Conservation (phyloP, 192 early-diverging fungal species). For the Backusella mclennaniae region DNA sequence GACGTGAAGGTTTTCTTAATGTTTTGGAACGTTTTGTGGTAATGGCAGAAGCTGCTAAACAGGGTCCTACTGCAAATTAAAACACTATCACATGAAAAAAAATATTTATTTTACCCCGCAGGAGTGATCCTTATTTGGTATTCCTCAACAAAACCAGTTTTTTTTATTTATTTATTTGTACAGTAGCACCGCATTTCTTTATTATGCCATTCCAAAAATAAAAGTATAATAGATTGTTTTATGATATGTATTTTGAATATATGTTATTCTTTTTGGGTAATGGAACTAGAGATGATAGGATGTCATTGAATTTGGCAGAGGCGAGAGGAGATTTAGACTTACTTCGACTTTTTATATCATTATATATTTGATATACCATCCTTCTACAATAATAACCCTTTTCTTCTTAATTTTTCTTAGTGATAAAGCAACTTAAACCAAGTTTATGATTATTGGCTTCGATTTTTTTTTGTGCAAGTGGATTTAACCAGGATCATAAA, state of each 20-base stretch:
- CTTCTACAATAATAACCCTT: too few species aligned
- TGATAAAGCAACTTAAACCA: too few species aligned
- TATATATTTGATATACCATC: too few species aligned
- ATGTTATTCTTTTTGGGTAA: not conserved
- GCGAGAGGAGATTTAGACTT: too few species aligned
- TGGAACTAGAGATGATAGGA: too few species aligned
- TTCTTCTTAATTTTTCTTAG: too few species aligned
- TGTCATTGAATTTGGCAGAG: too few species aligned
- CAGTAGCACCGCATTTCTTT: not conserved
- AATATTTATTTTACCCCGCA: conserved; percentile 1
- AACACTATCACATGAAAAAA: not conserved
- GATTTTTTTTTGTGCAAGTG: too few species aligned
- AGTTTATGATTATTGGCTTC: too few species aligned
- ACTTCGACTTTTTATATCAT: too few species aligned
- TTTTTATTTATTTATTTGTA: conserved; percentile 3
- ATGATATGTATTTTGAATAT: too few species aligned
- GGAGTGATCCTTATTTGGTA: not conserved
- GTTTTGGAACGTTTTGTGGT: conserved; percentile 69
- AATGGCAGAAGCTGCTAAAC: conserved; percentile 25
- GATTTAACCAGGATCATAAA: too few species aligned
- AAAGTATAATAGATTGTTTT: not conserved
- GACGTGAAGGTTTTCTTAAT: conserved; percentile 79
- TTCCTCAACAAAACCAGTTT: not conserved
- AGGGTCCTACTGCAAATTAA: not conserved
- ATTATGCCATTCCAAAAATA: not conserved